Percentiles rank a stretch among this genome's conserved stretches.
Conservation (phyloP, 306 rosid genomes). For the Prunus fruticosa region DNA sequence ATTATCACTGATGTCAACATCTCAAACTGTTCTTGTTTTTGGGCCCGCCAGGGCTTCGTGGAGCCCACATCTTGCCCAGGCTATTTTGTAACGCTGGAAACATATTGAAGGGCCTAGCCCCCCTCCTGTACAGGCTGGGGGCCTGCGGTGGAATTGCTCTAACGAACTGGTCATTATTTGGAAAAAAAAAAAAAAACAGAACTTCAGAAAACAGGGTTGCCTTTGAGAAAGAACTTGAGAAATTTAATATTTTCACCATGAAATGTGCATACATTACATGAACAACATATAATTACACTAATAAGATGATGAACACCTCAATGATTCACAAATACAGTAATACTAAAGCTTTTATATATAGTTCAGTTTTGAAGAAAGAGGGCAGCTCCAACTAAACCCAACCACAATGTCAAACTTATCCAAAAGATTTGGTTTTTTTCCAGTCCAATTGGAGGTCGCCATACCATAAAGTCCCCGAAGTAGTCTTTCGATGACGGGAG, state of each 20-base stretch:
- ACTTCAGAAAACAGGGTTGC: not conserved
- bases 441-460: slow-evolving; percentile 82
- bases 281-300: slow-evolving; percentile 10
- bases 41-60: too few relatives aligned
- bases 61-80: too few relatives aligned
- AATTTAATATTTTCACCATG: slow-evolving; percentile 25
- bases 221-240: not conserved
- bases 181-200: not conserved
- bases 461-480: slow-evolving; percentile 76
- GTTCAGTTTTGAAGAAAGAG: slow-evolving; percentile 68
- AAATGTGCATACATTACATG: slow-evolving; percentile 20
- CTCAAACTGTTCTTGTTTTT: too few relatives aligned
- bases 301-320: slow-evolving; percentile 23
- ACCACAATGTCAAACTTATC: slow-evolving; percentile 82
- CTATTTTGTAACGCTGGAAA: too few relatives aligned
- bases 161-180: too few relatives aligned
- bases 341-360: slow-evolving; percentile 6
- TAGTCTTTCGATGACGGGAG: slow-evolving; percentile 72
- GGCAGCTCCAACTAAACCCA: slow-evolving; percentile 88
- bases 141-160: too few relatives aligned
- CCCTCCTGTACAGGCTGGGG: too few relatives aligned
- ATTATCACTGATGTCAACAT: too few relatives aligned
- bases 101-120: too few relatives aligned
- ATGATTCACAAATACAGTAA: slow-evolving; percentile 23
- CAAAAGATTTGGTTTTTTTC: slow-evolving; percentile 69